Evolutionary conservation across 306 rosid species (phyloP).

Genomic region (cucumber (Cucumis sativus)): Cucumber_9930_V3 NC_026661.2:12971001-12971500

Average conservation of each 20-base stretch:
- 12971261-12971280: constrained; percentile 82
- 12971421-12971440: background rate
- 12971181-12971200: constrained; percentile 78
- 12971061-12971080: background rate
- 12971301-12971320: background rate
- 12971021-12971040: background rate
- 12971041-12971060: background rate
- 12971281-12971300: constrained; percentile 73
- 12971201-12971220: constrained; percentile 87
- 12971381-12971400: background rate
- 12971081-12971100: background rate
- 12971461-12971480: background rate
- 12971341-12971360: background rate
- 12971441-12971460: background rate
- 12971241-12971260: constrained; percentile 89
- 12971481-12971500: background rate
- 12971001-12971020: background rate
- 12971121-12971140: constrained; percentile 41
- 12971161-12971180: constrained; percentile 74
- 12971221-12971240: constrained; percentile 69
- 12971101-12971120: background rate
- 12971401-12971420: background rate
- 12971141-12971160: constrained; percentile 55
- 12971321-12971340: background rate
- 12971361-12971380: background rate